Evolutionary conservation across 2,329 filamentous ascomycete genomes (phyloP).

Genomic region (Cladorrhinum sp.): DNA sequence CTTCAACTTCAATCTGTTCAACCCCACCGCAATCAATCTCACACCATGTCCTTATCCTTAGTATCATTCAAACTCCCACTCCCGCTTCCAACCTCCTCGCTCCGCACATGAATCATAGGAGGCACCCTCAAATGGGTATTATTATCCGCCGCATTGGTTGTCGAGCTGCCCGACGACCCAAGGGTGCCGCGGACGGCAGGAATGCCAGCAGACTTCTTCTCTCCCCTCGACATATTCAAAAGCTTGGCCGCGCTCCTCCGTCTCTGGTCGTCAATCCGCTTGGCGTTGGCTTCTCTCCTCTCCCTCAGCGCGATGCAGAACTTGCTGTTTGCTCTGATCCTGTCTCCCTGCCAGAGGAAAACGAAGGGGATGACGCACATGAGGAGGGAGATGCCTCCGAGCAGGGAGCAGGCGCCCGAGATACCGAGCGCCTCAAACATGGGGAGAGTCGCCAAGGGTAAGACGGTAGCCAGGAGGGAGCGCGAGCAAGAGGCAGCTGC

Average conservation of each 20-base stretch:
- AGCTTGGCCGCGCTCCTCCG: conserved; percentile 1
- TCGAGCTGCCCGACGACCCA: not conserved
- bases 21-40: not conserved
- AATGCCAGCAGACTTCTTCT: not conserved
- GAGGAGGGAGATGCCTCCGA: conserved; percentile 48
- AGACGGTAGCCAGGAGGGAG: conserved; percentile 49
- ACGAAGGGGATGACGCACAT: conserved; percentile 52
- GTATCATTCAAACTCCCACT: not conserved
- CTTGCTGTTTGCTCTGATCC: conserved; percentile 53
- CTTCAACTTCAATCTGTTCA: not conserved
- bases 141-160: not conserved
- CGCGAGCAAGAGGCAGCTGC: conserved; percentile 49
- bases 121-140: not conserved
- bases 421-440: conserved; percentile 50
- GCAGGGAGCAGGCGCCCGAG: conserved; percentile 49
- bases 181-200: not conserved
- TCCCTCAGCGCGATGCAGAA: conserved; percentile 61
- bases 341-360: conserved; percentile 53
- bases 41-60: not conserved
- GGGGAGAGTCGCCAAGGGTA: conserved; percentile 53
- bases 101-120: not conserved
- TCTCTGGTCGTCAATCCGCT: conserved; percentile 38
- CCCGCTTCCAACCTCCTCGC: not conserved
- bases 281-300: conserved; percentile 46
- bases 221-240: not conserved